These are phyloP conservation scores for Liquidambar formosana DNA, from an alignment of 164 flowering plant species.

Conservation along the genomic window DNA sequence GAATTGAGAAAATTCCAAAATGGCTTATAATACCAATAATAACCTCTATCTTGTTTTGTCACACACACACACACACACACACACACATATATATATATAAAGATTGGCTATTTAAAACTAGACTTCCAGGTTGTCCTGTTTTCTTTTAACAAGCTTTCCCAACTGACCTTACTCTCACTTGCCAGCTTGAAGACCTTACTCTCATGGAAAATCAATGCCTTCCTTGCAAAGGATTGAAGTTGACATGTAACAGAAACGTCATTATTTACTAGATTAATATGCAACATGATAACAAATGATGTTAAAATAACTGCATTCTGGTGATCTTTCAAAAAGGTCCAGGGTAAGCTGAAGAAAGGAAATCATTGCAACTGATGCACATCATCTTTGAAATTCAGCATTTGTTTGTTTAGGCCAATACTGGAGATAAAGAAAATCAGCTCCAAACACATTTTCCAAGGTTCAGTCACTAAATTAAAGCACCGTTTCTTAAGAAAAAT, in stretches of 20 bases:
- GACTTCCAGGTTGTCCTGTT: constrained; percentile 21
- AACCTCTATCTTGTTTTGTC: background rate
- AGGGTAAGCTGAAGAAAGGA: background rate
- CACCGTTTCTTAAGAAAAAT: too few relatives aligned
- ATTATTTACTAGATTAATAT: background rate
- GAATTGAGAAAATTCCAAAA: background rate
- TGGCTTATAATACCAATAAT: background rate
- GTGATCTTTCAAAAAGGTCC: background rate
- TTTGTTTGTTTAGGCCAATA: background rate
- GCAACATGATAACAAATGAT: background rate
- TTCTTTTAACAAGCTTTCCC: constrained; percentile 4
- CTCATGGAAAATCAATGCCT: background rate
- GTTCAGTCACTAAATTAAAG: background rate
- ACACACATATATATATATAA: background rate
- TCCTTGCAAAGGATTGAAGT: background rate
- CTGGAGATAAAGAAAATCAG: background rate
- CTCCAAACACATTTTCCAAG: background rate
- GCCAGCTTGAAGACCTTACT: too few relatives aligned
- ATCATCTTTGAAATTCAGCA: background rate
- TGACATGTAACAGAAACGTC: too few relatives aligned
- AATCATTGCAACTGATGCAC: background rate
- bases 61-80: background rate
- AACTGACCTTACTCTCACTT: constrained; percentile 5
- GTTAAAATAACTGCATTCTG: background rate
- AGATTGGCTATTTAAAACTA: background rate